phyloP scores from a whole-genome alignment of 208 protist species.

The Leishmania tarentolae region DNA sequence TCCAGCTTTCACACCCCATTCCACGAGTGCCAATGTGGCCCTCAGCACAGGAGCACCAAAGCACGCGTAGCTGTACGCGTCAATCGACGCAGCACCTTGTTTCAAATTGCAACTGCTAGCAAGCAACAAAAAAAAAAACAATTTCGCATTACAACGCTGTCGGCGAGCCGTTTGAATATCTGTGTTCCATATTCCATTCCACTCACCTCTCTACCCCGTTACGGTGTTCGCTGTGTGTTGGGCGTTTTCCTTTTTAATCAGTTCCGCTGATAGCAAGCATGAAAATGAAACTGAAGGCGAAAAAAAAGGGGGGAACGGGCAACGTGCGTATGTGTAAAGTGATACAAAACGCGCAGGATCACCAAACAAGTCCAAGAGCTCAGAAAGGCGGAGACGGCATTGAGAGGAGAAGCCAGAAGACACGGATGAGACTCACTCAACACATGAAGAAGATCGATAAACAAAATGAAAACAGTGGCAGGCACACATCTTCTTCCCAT shows the following conservation, averaged over 20 bases:
- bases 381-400: not conserved
- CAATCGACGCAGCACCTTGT: not conserved
- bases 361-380: not conserved
- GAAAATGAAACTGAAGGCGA: not conserved
- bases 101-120: not conserved
- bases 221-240: not conserved
- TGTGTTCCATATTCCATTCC: not conserved
- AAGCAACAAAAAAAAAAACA: not conserved
- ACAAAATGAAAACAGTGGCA: not conserved
- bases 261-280: not conserved
- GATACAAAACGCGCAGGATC: not conserved
- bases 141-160: not conserved
- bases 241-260: not conserved
- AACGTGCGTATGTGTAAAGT: not conserved
- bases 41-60: not conserved
- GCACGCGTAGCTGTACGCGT: not conserved
- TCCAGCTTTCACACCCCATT: not conserved
- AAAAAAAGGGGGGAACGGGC: constrained; percentile 2
- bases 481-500: not conserved
- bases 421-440: too few relatives aligned
- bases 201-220: not conserved
- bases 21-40: not conserved
- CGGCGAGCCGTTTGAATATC: not conserved
- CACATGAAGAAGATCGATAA: not conserved
- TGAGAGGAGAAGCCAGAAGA: not conserved